Base-by-base conservation (phyloP, 805 yeast species). In the Jamesozyma rosinii region DNA sequence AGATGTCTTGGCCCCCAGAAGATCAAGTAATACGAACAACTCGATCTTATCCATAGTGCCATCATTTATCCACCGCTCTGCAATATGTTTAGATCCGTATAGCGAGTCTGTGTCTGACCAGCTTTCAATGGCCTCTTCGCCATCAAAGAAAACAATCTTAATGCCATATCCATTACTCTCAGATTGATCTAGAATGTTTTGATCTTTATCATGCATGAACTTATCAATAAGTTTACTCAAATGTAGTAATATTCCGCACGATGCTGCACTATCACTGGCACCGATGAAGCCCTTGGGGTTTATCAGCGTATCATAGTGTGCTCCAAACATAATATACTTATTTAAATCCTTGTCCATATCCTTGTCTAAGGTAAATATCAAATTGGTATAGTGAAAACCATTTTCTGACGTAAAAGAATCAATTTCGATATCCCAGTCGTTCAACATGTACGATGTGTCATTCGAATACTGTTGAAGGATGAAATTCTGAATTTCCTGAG, bases 241-340 rank as follows among this genome's bases (percentile, higher is more conserved):
- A 47, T 72, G 72, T 46, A 77, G 47, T 33, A 77, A 49, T 18
- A 77, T 59, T 0, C 75, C 76, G 53, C 81, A 75, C 1, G 82
- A 74, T 1, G 70, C 76, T 3, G 79, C 80, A 43, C 79, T 72
- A 51, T 77, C 83, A 24, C 67, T 72, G 1, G 80, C 83, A 5
- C 83, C 83, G 27, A 76, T 58, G 44, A 77, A 76, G 5, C 79
- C 81, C n/a, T 59, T 61, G 1, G 80, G 79, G 6, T 54, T 53
- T 9, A 61, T 42, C 13, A 61, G 43, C 0, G 79, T 67, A 52
- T 77, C 83, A 49, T 75, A 77, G 49, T 77, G 83, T 0, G 78
- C 82, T 3, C 74, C 73, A 3, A 76, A 48, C 5, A 69, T 60
- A 8, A 70, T 45, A 27, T 65, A 62, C 15, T 55, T 55, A 2